These are phyloP conservation scores for Aspergillus biplanus DNA, from an alignment of 495 filamentous ascomycete species.

Conservation along the genomic window DNA sequence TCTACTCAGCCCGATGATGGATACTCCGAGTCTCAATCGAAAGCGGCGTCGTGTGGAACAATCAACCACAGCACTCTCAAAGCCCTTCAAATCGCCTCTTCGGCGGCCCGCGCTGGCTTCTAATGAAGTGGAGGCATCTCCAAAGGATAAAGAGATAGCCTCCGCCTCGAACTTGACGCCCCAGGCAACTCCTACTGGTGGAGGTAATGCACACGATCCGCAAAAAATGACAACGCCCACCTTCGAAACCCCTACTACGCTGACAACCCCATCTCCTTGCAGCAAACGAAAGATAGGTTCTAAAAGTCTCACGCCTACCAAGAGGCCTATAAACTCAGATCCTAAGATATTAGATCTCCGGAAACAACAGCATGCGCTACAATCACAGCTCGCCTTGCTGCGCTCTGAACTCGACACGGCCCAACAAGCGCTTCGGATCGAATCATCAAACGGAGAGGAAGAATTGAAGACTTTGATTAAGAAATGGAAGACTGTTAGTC, in stretches of 20 bases:
- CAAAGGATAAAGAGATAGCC: conserved; percentile 11
- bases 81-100: conserved; percentile 72
- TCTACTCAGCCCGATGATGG: conserved; percentile 23
- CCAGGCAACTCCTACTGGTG: background rate
- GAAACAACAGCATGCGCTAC: conserved; percentile 32
- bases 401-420: conserved; percentile 49
- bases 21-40: conserved; percentile 22
- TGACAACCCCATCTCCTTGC: conserved; percentile 8
- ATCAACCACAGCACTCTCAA: conserved; percentile 54
- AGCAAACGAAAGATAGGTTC: conserved; percentile 20
- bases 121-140: conserved; percentile 15
- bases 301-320: conserved; percentile 15
- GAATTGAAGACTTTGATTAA: conserved; percentile 53
- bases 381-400: conserved; percentile 36
- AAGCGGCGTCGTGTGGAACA: conserved; percentile 63
- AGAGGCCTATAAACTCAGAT: conserved; percentile 21
- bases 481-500: conserved; percentile 52
- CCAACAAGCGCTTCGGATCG: conserved; percentile 54
- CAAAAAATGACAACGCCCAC: background rate
- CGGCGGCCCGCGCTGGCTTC: conserved; percentile 34
- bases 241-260: background rate
- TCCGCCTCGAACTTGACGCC: conserved; percentile 13
- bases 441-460: conserved; percentile 44
- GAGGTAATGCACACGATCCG: background rate
- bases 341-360: conserved; percentile 24